Conservation (phyloP, 495 filamentous ascomycete genomes). For the Elaphomyces granulatus region DNA sequence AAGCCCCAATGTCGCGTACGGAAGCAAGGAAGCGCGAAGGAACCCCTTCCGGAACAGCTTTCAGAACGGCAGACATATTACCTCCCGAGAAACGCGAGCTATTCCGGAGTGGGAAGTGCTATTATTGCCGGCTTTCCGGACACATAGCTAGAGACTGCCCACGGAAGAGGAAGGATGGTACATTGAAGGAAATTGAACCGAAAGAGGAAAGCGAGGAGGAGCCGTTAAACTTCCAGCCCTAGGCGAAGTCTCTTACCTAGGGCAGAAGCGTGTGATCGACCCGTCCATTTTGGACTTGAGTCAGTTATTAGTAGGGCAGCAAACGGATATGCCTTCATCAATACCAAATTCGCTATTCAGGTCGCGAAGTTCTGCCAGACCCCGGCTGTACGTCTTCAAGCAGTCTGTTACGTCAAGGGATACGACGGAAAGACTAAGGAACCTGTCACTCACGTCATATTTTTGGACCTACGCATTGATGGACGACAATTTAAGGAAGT, state of each 20-base stretch:
- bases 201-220: background rate
- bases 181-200: background rate
- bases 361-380: background rate
- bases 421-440: constrained; percentile 9
- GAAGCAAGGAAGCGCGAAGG: too few species aligned
- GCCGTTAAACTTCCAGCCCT: background rate
- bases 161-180: background rate
- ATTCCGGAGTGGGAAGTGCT: constrained; percentile 1
- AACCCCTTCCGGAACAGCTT: too few species aligned
- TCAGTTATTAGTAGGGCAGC: background rate
- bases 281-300: background rate
- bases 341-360: constrained; percentile 1
- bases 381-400: too few species aligned
- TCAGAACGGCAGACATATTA: too few species aligned
- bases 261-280: background rate
- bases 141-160: background rate
- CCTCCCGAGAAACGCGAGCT: too few species aligned
- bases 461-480: background rate
- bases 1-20: too few species aligned
- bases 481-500: background rate
- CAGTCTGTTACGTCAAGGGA: constrained; percentile 18
- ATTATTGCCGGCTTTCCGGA: background rate
- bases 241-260: constrained; percentile 3
- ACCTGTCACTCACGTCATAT: constrained; percentile 1
- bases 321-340: constrained; percentile 2